Base-by-base conservation (phyloP, 2,329 filamentous ascomycete species). In the Thielaviopsis cerberus region DNA sequence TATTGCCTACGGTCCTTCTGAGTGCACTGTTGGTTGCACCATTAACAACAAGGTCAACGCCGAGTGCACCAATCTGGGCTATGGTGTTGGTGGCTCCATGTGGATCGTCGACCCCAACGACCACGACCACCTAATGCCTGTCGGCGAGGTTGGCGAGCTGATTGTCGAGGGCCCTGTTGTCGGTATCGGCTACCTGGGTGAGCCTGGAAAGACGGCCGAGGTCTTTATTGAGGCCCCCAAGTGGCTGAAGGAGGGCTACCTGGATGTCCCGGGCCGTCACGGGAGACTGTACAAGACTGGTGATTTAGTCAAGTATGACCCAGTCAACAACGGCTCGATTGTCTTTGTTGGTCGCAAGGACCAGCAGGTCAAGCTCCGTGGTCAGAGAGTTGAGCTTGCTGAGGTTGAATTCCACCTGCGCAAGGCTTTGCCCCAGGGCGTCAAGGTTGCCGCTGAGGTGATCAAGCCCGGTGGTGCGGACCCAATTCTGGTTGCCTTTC, bases 311-410 rank as follows among this genome's bases (percentile, higher is more conserved):
- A 71, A 70, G 25, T 79, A 81, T 57, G 71, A 77, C 51, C 66
- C 68, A 0, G 74, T 81, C 54, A 74, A 75, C 1, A 73, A 79
- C 37, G 76, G 76, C 0, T 72, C 72, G 6, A 73, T 83, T 45
- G 67, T 75, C 8, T 82, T 80, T 61, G 71, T 82, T 45, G 81
- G 81, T 17, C 74, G 83, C 54, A 82, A 81, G 63, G 83, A 86
- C 63, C 76, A 76, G n/a, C 82, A 83, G 66, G 77, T 84, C 57
- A 86, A 87, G 68, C 69, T 86, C 26, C 73, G 76, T 11, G 86
- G 85, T 25, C 82, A 79, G 62, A 72, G 82, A 57, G 76, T 84
- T 55, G 85, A 82, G 67, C 71, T 82, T 22, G 72, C 73, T 1
- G 75, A 78, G 62, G 75, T 78, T 6, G 76, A 77, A 62, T 72